Evolutionary conservation across 345 rosid species (phyloP).

Genomic region (Durio zibethinus): DNA sequence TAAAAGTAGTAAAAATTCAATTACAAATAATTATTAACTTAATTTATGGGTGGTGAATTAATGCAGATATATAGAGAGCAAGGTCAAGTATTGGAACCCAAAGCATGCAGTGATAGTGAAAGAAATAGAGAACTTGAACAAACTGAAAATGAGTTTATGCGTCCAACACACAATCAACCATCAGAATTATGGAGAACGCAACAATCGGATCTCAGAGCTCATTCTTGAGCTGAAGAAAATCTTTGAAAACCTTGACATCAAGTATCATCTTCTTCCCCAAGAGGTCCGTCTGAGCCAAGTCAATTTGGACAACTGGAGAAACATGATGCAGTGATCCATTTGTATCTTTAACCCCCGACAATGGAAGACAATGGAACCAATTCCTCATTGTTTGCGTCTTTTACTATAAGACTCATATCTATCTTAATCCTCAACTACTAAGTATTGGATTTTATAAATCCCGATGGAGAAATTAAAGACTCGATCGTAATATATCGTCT

Average conservation of each 20-base stretch:
- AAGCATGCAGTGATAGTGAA: conserved; percentile 39
- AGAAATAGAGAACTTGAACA: conserved; percentile 48
- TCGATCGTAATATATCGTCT: too few relatives aligned
- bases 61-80: conserved; percentile 48
- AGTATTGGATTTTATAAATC: too few relatives aligned
- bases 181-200: conserved; percentile 48
- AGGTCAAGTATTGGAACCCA: conserved; percentile 48
- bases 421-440: too few relatives aligned
- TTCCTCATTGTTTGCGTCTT: too few relatives aligned
- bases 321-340: not conserved
- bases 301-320: not conserved
- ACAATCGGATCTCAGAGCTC: conserved; percentile 37
- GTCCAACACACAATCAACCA: conserved; percentile 56
- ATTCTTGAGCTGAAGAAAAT: conserved; percentile 45
- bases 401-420: too few relatives aligned
- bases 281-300: conserved; percentile 34
- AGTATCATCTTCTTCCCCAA: conserved; percentile 51
- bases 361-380: too few relatives aligned
- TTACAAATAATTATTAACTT: too few relatives aligned
- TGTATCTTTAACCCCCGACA: too few relatives aligned
- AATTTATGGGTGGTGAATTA: not conserved
- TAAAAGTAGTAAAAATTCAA: too few relatives aligned
- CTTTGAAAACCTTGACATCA: conserved; percentile 44
- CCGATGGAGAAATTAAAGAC: too few relatives aligned
- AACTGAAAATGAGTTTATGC: conserved; percentile 35